A percentile compares a stretch with the other conserved stretches of the same genome.
Conservation (phyloP, 2,329 filamentous ascomycete genomes). For the Pseudopyricularia javanii region DNA sequence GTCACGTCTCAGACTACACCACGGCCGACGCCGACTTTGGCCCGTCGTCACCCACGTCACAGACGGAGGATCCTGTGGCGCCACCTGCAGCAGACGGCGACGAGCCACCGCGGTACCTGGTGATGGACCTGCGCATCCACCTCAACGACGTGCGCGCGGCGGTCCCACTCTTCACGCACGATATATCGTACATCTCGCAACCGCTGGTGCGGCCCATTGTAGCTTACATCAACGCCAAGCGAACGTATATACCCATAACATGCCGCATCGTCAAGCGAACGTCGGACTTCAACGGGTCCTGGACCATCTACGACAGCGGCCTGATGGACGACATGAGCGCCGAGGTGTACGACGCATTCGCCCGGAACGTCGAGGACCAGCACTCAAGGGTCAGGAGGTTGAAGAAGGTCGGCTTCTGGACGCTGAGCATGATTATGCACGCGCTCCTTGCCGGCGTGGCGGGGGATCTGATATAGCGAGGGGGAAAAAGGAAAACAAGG, state of each 20-base stretch:
- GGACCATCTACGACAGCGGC: conserved; percentile 88
- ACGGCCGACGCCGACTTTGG: not conserved
- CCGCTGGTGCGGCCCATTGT: conserved; percentile 91
- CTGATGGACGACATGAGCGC: conserved; percentile 87
- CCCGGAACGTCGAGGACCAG: conserved; percentile 78
- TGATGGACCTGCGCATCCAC: conserved; percentile 91
- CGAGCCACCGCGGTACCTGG: conserved; percentile 65
- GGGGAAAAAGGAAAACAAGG: not conserved
- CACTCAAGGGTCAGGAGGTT: conserved; percentile 75
- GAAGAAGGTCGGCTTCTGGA: conserved; percentile 93
- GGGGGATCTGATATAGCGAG: conserved; percentile 49
- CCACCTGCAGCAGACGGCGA: conserved; percentile 12
- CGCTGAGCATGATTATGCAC: conserved; percentile 80
- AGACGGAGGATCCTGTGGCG: conserved; percentile 5
- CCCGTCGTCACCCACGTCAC: not conserved
- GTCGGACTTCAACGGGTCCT: conserved; percentile 85
- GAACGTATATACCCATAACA: conserved; percentile 88
- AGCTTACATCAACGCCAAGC: conserved; percentile 92
- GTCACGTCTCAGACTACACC: not conserved
- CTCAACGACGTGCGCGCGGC: conserved; percentile 89
- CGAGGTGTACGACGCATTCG: conserved; percentile 92
- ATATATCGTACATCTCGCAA: conserved; percentile 93
- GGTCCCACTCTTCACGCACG: conserved; percentile 82
- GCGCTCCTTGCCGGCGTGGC: conserved; percentile 92
- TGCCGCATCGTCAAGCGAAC: conserved; percentile 87